phyloP scores from a whole-genome alignment of 2,329 filamentous ascomycete genomes.

The Coleophoma cylindrospora region DNA sequence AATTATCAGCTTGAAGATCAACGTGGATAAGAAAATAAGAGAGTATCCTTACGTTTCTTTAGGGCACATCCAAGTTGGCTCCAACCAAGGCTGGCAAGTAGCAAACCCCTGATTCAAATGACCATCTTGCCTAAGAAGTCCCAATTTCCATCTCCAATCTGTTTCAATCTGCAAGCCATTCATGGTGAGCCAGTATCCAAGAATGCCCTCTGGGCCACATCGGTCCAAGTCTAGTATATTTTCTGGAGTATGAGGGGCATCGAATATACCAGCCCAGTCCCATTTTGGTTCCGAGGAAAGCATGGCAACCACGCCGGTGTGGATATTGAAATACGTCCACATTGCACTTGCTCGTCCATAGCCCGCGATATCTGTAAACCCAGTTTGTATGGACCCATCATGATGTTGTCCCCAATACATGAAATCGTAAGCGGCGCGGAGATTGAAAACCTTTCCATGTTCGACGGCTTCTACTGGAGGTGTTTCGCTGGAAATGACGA shows the following conservation, averaged over 20 bases:
- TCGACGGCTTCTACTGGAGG: not conserved
- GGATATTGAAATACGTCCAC: constrained; percentile 1
- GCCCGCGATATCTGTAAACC: not conserved
- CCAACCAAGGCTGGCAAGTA: not conserved
- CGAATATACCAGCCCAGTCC: not conserved
- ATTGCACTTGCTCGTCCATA: constrained; percentile 1
- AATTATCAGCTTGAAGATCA: too few relatives aligned
- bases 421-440: not conserved
- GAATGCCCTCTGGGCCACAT: not conserved
- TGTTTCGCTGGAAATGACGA: not conserved
- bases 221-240: not conserved
- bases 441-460: not conserved
- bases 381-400: not conserved
- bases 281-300: not conserved
- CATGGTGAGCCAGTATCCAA: not conserved
- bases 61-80: not conserved
- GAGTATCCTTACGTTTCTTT: not conserved
- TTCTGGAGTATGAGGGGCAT: not conserved
- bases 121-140: not conserved
- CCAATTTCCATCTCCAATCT: not conserved
- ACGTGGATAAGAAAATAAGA: too few relatives aligned
- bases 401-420: not conserved
- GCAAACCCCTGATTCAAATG: not conserved
- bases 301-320: not conserved
- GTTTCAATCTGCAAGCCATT: not conserved